phyloP scores from a whole-genome alignment of 2,329 filamentous ascomycete genomes.

The Neonectria sp. region DNA sequence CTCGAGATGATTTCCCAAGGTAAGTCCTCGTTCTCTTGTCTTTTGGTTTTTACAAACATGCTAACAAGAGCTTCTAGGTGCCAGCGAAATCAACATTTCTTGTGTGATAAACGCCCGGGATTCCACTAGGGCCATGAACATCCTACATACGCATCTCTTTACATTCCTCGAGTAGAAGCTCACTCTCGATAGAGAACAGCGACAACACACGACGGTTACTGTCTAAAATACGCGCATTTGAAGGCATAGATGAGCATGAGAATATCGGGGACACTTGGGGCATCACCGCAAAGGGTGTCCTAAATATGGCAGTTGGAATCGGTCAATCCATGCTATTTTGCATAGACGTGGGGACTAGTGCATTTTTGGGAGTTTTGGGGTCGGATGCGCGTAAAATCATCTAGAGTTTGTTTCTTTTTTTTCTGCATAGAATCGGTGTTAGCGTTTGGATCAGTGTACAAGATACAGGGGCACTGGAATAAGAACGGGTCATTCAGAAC shows the following conservation, averaged over 20 bases:
- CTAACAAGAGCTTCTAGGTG: constrained; percentile 70
- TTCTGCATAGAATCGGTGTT: constrained; percentile 7
- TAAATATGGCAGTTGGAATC: background rate
- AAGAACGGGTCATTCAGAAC: background rate
- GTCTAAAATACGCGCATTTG: background rate
- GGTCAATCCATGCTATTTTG: background rate
- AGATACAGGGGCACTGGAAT: background rate
- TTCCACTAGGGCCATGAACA: constrained; percentile 93
- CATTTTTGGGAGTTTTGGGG: constrained; percentile 36
- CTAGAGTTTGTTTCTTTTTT: constrained; percentile 26
- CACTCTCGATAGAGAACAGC: background rate
- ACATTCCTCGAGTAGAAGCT: constrained; percentile 66
- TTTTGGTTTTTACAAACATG: constrained; percentile 1
- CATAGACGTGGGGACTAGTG: constrained; percentile 1
- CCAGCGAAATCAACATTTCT: constrained; percentile 99
- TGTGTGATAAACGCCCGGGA: constrained; percentile 96
- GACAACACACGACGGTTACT: background rate
- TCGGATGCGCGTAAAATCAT: constrained; percentile 26
- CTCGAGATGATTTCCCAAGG: constrained; percentile 99
- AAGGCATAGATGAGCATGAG: background rate
- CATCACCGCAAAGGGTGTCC: background rate
- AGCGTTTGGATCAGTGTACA: background rate
- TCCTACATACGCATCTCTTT: constrained; percentile 96
- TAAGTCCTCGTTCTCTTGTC: constrained; percentile 58
- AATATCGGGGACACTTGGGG: too few relatives aligned